Conservation (phyloP, 331 rosid genomes). For the Telfairia occidentalis region DNA sequence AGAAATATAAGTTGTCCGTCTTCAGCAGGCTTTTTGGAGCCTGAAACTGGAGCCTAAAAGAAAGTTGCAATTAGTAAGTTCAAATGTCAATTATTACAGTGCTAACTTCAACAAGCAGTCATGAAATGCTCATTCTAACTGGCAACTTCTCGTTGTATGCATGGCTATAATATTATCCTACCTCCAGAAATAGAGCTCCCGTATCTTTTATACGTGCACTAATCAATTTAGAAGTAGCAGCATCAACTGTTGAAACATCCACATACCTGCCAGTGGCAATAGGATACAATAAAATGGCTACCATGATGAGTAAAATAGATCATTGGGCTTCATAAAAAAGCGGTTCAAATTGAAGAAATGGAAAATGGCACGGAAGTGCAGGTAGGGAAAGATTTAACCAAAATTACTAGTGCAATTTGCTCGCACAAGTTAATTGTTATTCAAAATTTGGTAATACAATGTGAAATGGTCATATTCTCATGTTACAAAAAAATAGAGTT, state of each 20-base stretch:
- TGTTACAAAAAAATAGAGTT: conserved; percentile 2
- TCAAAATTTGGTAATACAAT: neutral
- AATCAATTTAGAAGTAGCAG: conserved; percentile 58
- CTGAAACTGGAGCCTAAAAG: conserved; percentile 24
- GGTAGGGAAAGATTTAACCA: neutral
- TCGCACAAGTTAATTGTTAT: neutral
- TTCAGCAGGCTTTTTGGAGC: conserved; percentile 98
- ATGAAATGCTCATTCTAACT: neutral
- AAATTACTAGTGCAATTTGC: neutral
- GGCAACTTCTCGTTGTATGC: neutral
- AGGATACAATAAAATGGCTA: conserved; percentile 2
- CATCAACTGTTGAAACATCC: conserved; percentile 97
- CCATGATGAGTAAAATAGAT: neutral
- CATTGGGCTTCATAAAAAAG: neutral
- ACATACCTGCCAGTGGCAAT: conserved; percentile 58
- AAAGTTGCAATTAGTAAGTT: neutral
- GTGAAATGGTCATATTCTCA: neutral
- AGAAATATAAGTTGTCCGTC: conserved; percentile 87
- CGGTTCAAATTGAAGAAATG: neutral
- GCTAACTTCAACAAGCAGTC: neutral
- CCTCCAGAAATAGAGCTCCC: conserved; percentile 91
- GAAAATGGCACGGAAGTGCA: neutral
- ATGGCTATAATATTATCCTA: conserved; percentile 14
- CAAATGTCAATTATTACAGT: conserved; percentile 5
- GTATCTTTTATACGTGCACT: conserved; percentile 48